Base-by-base conservation (phyloP, 805 yeast genomes). In the Hemisphaericaspora nanyangensis region DNA sequence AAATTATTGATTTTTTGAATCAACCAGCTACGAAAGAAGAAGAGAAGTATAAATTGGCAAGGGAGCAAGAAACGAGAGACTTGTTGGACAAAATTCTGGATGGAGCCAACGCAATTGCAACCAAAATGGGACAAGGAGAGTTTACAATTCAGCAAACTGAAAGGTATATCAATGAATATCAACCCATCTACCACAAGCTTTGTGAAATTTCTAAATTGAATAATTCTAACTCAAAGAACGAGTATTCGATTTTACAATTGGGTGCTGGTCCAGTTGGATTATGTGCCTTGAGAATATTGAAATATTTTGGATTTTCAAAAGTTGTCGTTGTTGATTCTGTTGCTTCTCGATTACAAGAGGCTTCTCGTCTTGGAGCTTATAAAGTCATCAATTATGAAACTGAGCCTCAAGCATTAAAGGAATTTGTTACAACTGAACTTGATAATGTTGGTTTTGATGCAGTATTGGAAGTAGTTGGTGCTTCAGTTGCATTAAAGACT, bases 191-290 rank as follows among this genome's bases (percentile, higher is more conserved):
- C n/a, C n/a, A n/a, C n/a, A 22, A 22, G 26, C 11, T 12, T 8
- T 35, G 38, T 17, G n/a, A n/a, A n/a, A n/a, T n/a, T n/a, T n/a
- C n/a, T n/a, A n/a, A n/a, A n/a, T n/a, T n/a, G n/a, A n/a, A n/a
- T n/a, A n/a, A n/a, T n/a, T n/a, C n/a, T n/a, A n/a, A n/a, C n/a
- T n/a, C n/a, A n/a, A n/a, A n/a, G n/a, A n/a, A n/a, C n/a, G 67
- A 61, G 13, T 49, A 71, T 17, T 65, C 65, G 1, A 57, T 76
- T 4, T 61, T 78, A 33, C 81, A 76, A 44, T 50, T 79, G 5
- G 85, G 84, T 1, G 72, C 79, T 7, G 85, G 85, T 0, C 82
- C 82, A 0, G 82, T 76, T 2, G 81, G 80, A 0, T 60, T 76
- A 13, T 76, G 81, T 60, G 76, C 77, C 0, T 60, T 74, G 30